These are phyloP conservation scores for Clausena lansium DNA, from an alignment of 345 rosid species.

Conservation along the genomic window DNA sequence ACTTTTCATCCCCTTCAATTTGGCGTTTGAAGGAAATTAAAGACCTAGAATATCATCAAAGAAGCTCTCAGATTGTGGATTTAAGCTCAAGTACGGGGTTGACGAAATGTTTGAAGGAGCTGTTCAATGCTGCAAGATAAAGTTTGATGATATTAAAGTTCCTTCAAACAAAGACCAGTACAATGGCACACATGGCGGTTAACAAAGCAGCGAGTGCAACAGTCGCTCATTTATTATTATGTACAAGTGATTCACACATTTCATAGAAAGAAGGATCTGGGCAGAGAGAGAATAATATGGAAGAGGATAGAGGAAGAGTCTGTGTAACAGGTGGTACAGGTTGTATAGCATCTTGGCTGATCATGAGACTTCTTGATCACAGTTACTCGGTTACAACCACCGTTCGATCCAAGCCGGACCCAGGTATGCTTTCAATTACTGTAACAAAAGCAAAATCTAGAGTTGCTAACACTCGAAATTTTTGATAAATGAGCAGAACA, in stretches of 20 bases:
- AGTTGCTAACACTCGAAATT: too few species aligned
- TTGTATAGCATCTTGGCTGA: slow-evolving; percentile 55
- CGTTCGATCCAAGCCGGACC: slow-evolving; percentile 34
- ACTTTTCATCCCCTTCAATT: too few species aligned
- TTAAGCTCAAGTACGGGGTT: slow-evolving; percentile 38
- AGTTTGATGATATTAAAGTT: too few species aligned
- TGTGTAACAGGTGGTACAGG: slow-evolving; percentile 64
- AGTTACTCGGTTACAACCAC: slow-evolving; percentile 57
- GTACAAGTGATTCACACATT: too few species aligned
- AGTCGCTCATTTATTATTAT: too few species aligned
- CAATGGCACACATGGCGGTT: too few species aligned
- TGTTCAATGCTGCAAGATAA: slow-evolving; percentile 35
- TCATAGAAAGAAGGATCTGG: too few species aligned
- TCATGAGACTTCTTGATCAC: slow-evolving; percentile 48
- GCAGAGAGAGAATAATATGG: slow-evolving; percentile 10
- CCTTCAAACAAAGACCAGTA: too few species aligned
- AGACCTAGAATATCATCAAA: slow-evolving; percentile 31
- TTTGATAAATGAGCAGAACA: slow-evolving; percentile 28
- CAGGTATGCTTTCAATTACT: slow-evolving; percentile 20
- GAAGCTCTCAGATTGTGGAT: slow-evolving; percentile 47
- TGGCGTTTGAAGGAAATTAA: too few species aligned
- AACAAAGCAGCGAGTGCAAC: too few species aligned
- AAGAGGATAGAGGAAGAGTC: slow-evolving; percentile 29
- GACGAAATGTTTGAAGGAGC: slow-evolving; percentile 46
- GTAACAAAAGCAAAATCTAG: neutral